Evolutionary conservation across 345 rosid genomes (phyloP), one percentile per base, ranked within the genome.

Genomic region (Psidium guajava): DNA sequence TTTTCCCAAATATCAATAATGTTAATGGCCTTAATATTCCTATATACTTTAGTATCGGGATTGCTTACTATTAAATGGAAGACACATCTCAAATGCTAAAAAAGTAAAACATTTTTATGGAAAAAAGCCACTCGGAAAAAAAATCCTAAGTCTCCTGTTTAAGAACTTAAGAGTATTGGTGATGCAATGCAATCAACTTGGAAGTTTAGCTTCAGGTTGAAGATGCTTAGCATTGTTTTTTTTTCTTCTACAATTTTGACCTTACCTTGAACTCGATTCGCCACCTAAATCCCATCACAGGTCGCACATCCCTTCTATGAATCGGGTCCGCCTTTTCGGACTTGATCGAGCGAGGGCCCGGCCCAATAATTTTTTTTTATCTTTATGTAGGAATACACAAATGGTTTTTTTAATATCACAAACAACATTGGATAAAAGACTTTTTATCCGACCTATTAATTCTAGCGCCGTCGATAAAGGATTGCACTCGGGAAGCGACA

Each of bases 391-490:
- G 42, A 40, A 40, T 40, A 40, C 42, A 40, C 42, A 40, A 40
- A 40, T 40, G 42, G 42, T 40, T 61, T 4, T 4, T 15, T 61
- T 61, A 61, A 27, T 27, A 14, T 58, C 3, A 0, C 32, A 58
- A 58, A n/a, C 0, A 3, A 58, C 16, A 58, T 10, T 28, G 36
- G 36, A 61, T 61, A 28, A n/a, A 40, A 58, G 18, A n/a, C 32
- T 61, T 59, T 11, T 13, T 14, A 27, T 61, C 20, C 15, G 36
- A 14, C 2, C 2, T 0, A 61, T 14, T 20, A 61, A 28, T 61
- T 28, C 11, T 0, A 28, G 21, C 16, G 18, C 9, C 0, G 10
- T 14, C 1, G 21, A 61, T 2, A 52, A 2, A 27, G 21, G 21
- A 61, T 59, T 1, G 20, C 73, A 59, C 40, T 59, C 36, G 36